Evolutionary conservation across 371 early-diverging fungal species (phyloP), one percentile per base, ranked within the genome.

Genomic region (Mucor plumbeus): DNA sequence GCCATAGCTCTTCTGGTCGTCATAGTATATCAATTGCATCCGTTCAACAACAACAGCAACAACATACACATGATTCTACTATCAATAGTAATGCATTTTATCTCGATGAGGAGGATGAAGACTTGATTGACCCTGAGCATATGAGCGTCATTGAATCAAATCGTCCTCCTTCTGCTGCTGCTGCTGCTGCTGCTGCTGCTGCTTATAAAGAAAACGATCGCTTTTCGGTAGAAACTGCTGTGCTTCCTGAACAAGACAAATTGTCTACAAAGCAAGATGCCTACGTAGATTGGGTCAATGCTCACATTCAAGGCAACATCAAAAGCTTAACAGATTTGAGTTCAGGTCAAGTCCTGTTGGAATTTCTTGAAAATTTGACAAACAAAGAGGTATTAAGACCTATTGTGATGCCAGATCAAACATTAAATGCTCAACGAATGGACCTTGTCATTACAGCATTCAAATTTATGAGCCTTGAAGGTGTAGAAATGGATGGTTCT

Each of bases 401-500:
- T 33, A 59, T 35, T 17, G 54, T 35, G 54, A 72, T 19, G 14
- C 59, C 33, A 63, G 67, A 60, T 2, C 64, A 64, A 26, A 57
- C 78, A 65, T 66, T 58, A 55, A 36, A 81, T 77, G 79, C 74
- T 21, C 61, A 61, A 43, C 47, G 55, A 4, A 69, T 88, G 56
- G 88, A 88, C 64, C 82, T 80, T 54, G 73, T 87, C n/a, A 75
- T 85, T 61, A 74, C 85, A 8, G 87, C 79, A n/a, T 87, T 87
- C 76, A 81, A 86, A 58, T 88, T 86, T 60, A 85, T 88, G 86
- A 84, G 79, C n/a, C 72, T 79, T 1, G 86, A 85, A 56, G 86
- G 87, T 0, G 73, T 88, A 44, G 72, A 74, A 54, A 76, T 85
- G 1, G 85, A 87, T 53, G 85, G 85, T 1, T 62, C 70, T 3